These are phyloP conservation scores for Phaeosphaeriaceae sp. DNA, from an alignment of 2,329 filamentous ascomycete species.

Conservation along the genomic window DNA sequence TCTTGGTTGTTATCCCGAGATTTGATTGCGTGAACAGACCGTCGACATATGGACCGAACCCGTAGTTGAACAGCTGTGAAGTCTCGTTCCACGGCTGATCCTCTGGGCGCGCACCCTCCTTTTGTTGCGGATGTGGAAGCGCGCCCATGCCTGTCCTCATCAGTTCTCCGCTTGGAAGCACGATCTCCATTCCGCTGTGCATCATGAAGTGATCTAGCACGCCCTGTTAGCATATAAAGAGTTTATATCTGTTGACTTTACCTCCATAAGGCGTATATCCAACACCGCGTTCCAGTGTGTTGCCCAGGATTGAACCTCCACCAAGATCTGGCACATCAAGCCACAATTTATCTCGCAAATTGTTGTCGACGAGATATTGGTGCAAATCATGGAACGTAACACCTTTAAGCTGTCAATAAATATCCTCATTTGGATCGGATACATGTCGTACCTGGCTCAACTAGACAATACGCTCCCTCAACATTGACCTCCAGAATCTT, in stretches of 20 bases:
- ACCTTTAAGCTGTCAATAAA: neutral
- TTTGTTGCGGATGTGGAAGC: constrained; percentile 27
- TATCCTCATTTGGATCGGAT: neutral
- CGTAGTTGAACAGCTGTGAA: constrained; percentile 33
- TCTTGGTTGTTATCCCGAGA: constrained; percentile 55
- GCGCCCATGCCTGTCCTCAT: constrained; percentile 52
- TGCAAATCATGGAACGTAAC: constrained; percentile 57
- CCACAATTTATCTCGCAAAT: constrained; percentile 49
- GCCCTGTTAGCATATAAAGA: neutral
- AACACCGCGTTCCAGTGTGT: constrained; percentile 42
- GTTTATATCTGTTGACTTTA: neutral
- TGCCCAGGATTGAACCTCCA: constrained; percentile 40
- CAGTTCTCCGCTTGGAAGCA: constrained; percentile 50
- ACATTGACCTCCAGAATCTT: constrained; percentile 49
- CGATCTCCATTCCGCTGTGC: constrained; percentile 51
- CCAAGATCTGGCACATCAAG: constrained; percentile 47
- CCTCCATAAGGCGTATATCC: constrained; percentile 39
- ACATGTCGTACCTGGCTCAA: constrained; percentile 49
- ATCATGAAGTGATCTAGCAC: constrained; percentile 39
- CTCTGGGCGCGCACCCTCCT: constrained; percentile 5
- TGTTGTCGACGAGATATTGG: constrained; percentile 48
- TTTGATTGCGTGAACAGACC: constrained; percentile 58
- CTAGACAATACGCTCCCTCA: constrained; percentile 47
- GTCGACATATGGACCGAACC: constrained; percentile 41
- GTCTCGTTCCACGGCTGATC: constrained; percentile 15